Evolutionary conservation across 2,329 filamentous ascomycete species (phyloP).

Genomic region (Diplocarpon mali): DNA sequence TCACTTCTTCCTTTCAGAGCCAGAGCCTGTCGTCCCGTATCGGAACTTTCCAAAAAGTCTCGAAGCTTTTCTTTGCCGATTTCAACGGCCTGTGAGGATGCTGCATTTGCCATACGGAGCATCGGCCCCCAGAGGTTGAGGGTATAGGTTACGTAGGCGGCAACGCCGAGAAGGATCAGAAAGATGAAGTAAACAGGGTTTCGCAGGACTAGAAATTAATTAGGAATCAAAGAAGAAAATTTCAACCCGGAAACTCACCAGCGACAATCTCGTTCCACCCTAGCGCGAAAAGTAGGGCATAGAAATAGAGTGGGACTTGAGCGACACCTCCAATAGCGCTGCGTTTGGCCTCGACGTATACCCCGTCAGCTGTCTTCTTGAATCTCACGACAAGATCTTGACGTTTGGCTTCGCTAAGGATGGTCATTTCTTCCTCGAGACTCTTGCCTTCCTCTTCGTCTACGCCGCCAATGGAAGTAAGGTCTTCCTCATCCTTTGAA

Average conservation of each 20-base stretch:
- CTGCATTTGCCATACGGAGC: slow-evolving; percentile 87
- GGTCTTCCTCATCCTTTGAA: slow-evolving; percentile 78
- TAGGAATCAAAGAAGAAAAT: background rate
- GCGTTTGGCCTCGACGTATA: slow-evolving; percentile 95
- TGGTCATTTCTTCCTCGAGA: slow-evolving; percentile 89
- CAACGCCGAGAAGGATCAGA: slow-evolving; percentile 63
- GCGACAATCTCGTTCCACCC: slow-evolving; percentile 99
- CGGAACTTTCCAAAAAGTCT: slow-evolving; percentile 81
- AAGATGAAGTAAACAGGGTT: slow-evolving; percentile 92
- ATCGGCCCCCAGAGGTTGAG: slow-evolving; percentile 95
- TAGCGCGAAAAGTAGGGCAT: slow-evolving; percentile 73
- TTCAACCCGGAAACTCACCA: slow-evolving; percentile 45
- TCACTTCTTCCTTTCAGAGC: slow-evolving; percentile 51
- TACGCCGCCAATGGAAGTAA: slow-evolving; percentile 80
- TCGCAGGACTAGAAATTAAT: slow-evolving; percentile 58
- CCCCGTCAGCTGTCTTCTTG: slow-evolving; percentile 96
- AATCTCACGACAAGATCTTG: slow-evolving; percentile 89
- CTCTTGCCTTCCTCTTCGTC: slow-evolving; percentile 93
- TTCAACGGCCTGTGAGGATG: slow-evolving; percentile 73
- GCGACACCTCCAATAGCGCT: slow-evolving; percentile 92
- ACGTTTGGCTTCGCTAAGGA: slow-evolving; percentile 81
- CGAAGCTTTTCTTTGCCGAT: slow-evolving; percentile 86
- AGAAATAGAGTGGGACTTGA: slow-evolving; percentile 91
- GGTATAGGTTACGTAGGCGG: slow-evolving; percentile 80
- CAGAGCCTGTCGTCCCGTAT: slow-evolving; percentile 73